A percentile compares a stretch with the other conserved stretches of the same genome.
Evolutionary conservation across 495 filamentous ascomycete genomes (phyloP).

Genomic region (Aspergillus egyptiacus): DNA sequence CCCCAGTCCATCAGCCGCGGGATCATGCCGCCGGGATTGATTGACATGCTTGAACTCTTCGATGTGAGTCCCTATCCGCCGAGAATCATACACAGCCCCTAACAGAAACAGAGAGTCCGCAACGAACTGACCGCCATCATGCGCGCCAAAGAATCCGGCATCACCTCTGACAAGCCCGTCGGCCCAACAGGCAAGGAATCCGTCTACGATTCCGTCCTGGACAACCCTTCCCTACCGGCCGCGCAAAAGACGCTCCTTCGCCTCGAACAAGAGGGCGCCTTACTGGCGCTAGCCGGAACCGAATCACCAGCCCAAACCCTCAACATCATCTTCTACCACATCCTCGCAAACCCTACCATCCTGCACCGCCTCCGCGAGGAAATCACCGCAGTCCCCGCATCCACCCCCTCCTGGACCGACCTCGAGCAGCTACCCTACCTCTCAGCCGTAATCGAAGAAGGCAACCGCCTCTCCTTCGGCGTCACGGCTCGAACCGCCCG

Average conservation of each 20-base stretch:
- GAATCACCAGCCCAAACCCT: slow-evolving; percentile 27
- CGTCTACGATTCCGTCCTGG: slow-evolving; percentile 30
- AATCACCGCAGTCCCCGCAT: slow-evolving; percentile 21
- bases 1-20: slow-evolving; percentile 31
- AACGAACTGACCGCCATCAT: slow-evolving; percentile 28
- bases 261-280: slow-evolving; percentile 33
- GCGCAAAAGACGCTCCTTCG: slow-evolving; percentile 30
- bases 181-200: slow-evolving; percentile 23
- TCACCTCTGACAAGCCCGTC: slow-evolving; percentile 14
- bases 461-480: slow-evolving; percentile 38
- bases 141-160: slow-evolving; percentile 25
- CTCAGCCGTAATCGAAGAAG: slow-evolving; percentile 39
- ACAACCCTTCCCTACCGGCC: slow-evolving; percentile 27
- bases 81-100: slow-evolving; percentile 1
- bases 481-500: slow-evolving; percentile 22
- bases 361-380: slow-evolving; percentile 29
- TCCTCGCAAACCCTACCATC: slow-evolving; percentile 30
- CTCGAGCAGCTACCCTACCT: slow-evolving; percentile 46
- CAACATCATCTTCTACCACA: slow-evolving; percentile 12
- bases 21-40: slow-evolving; percentile 34
- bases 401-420: slow-evolving; percentile 18
- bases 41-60: slow-evolving; percentile 35
- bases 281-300: slow-evolving; percentile 32
- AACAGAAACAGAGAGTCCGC: slow-evolving; percentile 27
- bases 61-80: slow-evolving; percentile 24